These are phyloP conservation scores for Trypanosoma mega DNA, from an alignment of 208 protist species.

Conservation along the genomic window DNA sequence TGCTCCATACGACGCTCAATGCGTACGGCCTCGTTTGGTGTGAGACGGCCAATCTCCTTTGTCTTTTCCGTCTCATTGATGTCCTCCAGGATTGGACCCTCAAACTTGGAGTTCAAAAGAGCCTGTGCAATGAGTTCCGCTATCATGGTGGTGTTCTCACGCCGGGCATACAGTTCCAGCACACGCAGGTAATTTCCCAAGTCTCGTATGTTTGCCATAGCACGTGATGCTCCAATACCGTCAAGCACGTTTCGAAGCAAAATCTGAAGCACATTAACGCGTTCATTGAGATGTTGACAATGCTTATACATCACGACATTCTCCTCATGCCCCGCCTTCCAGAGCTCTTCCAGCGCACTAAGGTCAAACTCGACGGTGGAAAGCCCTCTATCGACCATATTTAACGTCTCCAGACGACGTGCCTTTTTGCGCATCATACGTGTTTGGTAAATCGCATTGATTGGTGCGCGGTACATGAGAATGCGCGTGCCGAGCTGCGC, in stretches of 20 bases:
- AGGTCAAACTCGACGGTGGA: constrained; percentile 84
- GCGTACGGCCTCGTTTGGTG: constrained; percentile 12
- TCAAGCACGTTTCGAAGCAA: constrained; percentile 78
- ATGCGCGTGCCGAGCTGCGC: constrained; percentile 33
- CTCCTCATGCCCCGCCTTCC: constrained; percentile 71
- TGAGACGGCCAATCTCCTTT: not conserved
- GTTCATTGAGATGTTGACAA: constrained; percentile 58
- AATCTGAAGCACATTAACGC: constrained; percentile 45
- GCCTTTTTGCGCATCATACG: constrained; percentile 33
- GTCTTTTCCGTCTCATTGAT: too few relatives aligned
- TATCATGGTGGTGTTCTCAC: constrained; percentile 60
- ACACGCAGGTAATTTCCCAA: constrained; percentile 64
- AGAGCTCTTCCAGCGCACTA: constrained; percentile 70
- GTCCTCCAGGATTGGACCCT: constrained; percentile 1
- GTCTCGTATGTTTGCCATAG: constrained; percentile 38
- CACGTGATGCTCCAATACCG: constrained; percentile 66
- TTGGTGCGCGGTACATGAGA: constrained; percentile 70
- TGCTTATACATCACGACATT: constrained; percentile 81
- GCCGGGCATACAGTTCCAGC: constrained; percentile 77
- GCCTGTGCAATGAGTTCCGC: constrained; percentile 54
- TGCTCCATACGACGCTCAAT: constrained; percentile 24
- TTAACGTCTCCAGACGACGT: constrained; percentile 41
- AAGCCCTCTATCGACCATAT: constrained; percentile 50
- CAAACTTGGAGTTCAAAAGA: constrained; percentile 33
- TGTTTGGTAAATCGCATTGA: constrained; percentile 75